Base-by-base conservation (phyloP, 805 yeast species). In the Myxozyma lipomycoides region DNA sequence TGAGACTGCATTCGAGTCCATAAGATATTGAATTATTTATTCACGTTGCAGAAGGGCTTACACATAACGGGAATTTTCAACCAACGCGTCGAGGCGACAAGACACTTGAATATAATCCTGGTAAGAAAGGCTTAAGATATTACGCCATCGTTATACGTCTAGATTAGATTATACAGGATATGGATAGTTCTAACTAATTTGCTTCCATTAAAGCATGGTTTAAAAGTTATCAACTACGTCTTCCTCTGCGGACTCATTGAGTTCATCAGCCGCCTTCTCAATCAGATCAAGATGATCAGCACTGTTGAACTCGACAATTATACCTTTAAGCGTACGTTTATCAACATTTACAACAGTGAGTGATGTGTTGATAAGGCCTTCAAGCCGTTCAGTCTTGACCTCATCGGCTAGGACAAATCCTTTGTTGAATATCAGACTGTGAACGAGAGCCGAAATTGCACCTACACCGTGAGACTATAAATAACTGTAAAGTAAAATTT, bases 281-380 rank as follows among this genome's bases (percentile, higher is more conserved):
- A 18, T 19, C 9, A 22, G 30, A 7, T 10, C 36, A 15, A 3
- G 12, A 41, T 52, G 57, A 17, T 45, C 28, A 10, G 53, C 49
- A 26, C 49, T 52, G 22, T 52, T 52, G 30, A 52, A 52, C 6
- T 52, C 57, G 10, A 49, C 53, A n/a, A 52, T 41, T 6, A 42
- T 48, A 12, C 57, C 57, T 3, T 35, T 26, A 28, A 38, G 38
- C 7, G 28, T 50, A 21, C 32, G 30, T 21, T 34, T 22, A 3
- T 21, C 26, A 34, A 52, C 43, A 36, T 52, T 52, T 15, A 49
- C 48, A 9, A 52, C 41, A n/a, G 57, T 45, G 22, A 52, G 51
- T 23, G 57, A 48, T 5, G 57, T 52, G 30, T 52, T 52, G 17
- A 45, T 35, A 2, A 48, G 39, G 18, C 51, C 50, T 7, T 42